Evolutionary conservation across 345 rosid genomes (phyloP).

Genomic region (Hibiscus syriacus): DNA sequence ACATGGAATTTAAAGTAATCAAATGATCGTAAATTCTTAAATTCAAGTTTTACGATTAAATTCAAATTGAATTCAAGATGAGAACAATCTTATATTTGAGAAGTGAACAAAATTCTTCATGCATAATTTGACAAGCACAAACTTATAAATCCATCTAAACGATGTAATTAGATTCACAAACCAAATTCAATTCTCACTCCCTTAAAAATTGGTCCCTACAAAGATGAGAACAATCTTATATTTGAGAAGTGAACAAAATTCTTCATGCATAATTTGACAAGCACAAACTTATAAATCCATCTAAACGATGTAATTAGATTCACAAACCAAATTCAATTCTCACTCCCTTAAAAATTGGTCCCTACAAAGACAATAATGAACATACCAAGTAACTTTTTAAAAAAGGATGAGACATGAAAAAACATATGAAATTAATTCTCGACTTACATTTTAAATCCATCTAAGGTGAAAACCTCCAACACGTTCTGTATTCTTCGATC

Average conservation of each 20-base stretch:
- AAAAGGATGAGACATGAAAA: neutral
- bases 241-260: neutral
- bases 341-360: neutral
- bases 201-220: too few species aligned
- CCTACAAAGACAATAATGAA: neutral
- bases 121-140: too few species aligned
- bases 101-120: too few species aligned
- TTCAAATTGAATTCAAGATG: too few species aligned
- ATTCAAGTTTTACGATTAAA: neutral
- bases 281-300: neutral
- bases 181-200: too few species aligned
- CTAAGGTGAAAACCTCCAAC: constrained; percentile 79
- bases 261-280: neutral
- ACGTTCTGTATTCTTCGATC: constrained; percentile 60
- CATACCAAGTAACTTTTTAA: neutral
- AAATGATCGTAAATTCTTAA: neutral
- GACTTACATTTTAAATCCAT: constrained; percentile 80
- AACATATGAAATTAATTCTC: neutral
- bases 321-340: neutral
- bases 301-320: neutral
- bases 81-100: too few species aligned
- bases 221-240: neutral
- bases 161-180: too few species aligned
- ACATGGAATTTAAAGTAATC: neutral
- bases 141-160: too few species aligned